Base-by-base conservation (phyloP, 106 monocot species). In the Dendrobium huoshanense region DNA sequence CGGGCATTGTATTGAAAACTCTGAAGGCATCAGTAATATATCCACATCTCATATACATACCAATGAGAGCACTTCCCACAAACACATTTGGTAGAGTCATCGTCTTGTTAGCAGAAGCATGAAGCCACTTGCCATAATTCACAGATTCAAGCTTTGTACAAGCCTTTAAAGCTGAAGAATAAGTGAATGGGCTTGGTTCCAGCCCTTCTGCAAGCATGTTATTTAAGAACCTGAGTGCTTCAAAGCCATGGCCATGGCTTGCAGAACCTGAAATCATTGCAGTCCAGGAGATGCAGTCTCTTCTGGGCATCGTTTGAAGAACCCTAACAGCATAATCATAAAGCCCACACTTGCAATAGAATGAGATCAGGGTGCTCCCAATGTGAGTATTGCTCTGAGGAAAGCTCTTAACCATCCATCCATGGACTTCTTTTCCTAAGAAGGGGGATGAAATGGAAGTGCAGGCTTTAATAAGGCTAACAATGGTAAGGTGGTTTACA, bases 1-100 rank as follows among this genome's bases (percentile, higher is more conserved):
- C 88, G 1, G 88, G 86, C 98, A 98, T 92, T 37, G 65, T 75
- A 29, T 91, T 78, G 81, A 98, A 95, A 8, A 98, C 89, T 70
- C 79, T 80, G 18, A 70, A 82, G 40, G 98, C 98, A 80, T 98
- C 95, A 11, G 75, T 78, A 4, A 84, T 77, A 45, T 51, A 84
- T 41, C 91, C 90, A 77, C 94, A 94, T 67, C 84, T 91, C 92
- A 94, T 88, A 72, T 97, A 97, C 87, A 97, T 87, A 72, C 92
- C 86, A n/a, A 97, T 83, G 9, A 97, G 88, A 25, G 97, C 89
- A 70, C 90, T 89, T 1, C 89, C 88, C 24, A 97, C 97, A 80
- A 85, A 97, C 41, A 94, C 88, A 85, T 94, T 97, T 22, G 86
- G 72, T 8, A 84, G 19, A 65, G 76, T 51, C 48, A 68, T 72